Base-by-base conservation (phyloP, 1,284 basidiomycete genomes). In the Bondarzewia mesenterica region DNA sequence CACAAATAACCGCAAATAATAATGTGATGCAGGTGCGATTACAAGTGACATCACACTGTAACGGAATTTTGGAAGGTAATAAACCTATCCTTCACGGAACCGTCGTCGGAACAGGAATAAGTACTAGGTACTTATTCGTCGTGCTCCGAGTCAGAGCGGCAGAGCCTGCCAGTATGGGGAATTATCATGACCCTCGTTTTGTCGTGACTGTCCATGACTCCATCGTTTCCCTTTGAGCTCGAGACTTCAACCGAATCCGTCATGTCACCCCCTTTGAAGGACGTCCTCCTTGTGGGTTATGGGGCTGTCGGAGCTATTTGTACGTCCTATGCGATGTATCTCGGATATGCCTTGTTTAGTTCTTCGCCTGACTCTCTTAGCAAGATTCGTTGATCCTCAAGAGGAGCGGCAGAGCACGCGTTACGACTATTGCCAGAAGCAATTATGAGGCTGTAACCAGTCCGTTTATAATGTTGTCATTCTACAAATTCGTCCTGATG, bases 371-470 rank as follows among this genome's bases (percentile, higher is more conserved):
- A 23, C 37, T 21, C 6, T 49, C 8, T 7, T 10, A 12, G 15
- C 10, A 50, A 82, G 80, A 88, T 61, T 74, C 83, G 0, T 71
- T 80, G 45, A 70, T 88, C 23, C 69, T 89, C 27, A 74, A 82
- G 57, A 69, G 69, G 48, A 77, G 78, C 48, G 81, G 82, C 6
- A 68, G 71, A 26, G 82, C 77, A 1, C 67, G 75, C n/a, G 80
- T 91, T 8, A 89, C 86, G 0, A 82, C 74, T 10, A 81, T 89
- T 4, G 87, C 87, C 1, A 66, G 88, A 45, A 80, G 84, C 47
- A 90, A 90, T 57, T 86, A 80, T 58, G 71, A 76, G 21, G 66
- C 73, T 2, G 74, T 84, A 20, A 70, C 72, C 10, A 66, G 80
- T 78, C 45, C 45, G 65, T 57, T 18, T 47, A 41, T 18, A 21